Base-by-base conservation (phyloP, 352 stramenopile genomes). In the Plasmopara muralis region DNA sequence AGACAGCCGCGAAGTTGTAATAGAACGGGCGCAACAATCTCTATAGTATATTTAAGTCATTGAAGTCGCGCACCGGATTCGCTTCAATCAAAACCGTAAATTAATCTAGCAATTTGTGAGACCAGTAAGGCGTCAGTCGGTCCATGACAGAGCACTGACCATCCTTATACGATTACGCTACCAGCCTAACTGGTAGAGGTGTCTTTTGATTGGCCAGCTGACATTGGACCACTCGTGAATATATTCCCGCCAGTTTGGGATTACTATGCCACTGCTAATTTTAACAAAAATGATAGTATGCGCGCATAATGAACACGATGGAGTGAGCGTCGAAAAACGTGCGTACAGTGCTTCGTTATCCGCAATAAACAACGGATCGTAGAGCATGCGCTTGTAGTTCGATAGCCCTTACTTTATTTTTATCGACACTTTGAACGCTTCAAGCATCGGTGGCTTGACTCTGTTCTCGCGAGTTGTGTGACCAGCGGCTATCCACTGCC, bases 241-340 rank as follows among this genome's bases (percentile, higher is more conserved):
- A 18, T 87, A 75, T 13, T 43, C 43, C 42, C 83, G 41, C 41
- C 86, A 60, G 42, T 86, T 85, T 15, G 76, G 78, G 50, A 84
- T 70, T 16, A 87, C 66, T 25, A 85, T 62, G 6, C 70, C 74
- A n/a, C 78, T 74, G 4, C 66, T 62, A 4, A 46, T 41, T 38
- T 66, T 68, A 29, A 64, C 63, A 30, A 74, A 69, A 55, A 86
- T 85, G 64, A 80, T 59, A 38, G 29, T 77, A 60, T 12, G 68
- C 53, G 34, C 75, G 77, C 75, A 89, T 87, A 25, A 89, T 53
- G 47, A 81, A 87, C 52, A 84, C 66, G 63, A 87, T 60, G 46
- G 84, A 25, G 20, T 76, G 14, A 89, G 70, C 35, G 73, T 89
- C 42, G 74, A 69, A 0, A 74, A 89, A 5, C 78, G 70, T 89